Evolutionary conservation across 176 grass and related monocot species (phyloP).

Genomic region (Oryza coarctata): DNA sequence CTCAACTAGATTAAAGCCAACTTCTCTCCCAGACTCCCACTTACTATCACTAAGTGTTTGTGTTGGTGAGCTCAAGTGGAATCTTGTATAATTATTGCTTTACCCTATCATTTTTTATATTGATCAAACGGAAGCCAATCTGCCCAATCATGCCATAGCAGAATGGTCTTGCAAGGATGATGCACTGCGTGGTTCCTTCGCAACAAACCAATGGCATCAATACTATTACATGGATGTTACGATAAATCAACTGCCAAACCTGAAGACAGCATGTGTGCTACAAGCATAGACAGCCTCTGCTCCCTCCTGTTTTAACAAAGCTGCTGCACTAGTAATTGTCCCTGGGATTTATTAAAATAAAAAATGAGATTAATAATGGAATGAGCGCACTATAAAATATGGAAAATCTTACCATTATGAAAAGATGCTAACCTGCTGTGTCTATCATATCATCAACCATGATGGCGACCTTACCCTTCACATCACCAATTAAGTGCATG

Average conservation of each 20-base stretch:
- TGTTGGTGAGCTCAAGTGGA: neutral
- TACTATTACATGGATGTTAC: neutral
- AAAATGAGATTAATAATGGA: neutral
- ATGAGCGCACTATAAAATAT: neutral
- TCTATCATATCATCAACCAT: conserved; percentile 99
- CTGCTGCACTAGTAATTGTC: conserved; percentile 80
- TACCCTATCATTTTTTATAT: neutral
- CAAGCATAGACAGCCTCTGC: conserved; percentile 96
- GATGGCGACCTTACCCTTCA: conserved; percentile 92
- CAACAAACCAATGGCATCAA: neutral
- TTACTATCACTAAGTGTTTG: neutral
- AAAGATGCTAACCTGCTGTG: conserved; percentile 69
- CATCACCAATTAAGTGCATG: conserved; percentile 97
- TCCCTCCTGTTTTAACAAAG: conserved; percentile 88
- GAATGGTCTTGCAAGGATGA: neutral
- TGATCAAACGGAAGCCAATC: too few species aligned
- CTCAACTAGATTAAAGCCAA: neutral
- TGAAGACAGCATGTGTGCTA: conserved; percentile 97
- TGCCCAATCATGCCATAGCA: too few species aligned
- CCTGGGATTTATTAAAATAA: conserved; percentile 41
- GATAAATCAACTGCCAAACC: conserved; percentile 45
- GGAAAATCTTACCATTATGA: neutral
- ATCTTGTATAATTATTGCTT: neutral
- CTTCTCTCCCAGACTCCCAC: neutral
- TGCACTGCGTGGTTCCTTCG: neutral